Percentiles rank a stretch among this genome's conserved stretches.
Conservation (phyloP, 129 eudicot species). For the Lonicera japonica region DNA sequence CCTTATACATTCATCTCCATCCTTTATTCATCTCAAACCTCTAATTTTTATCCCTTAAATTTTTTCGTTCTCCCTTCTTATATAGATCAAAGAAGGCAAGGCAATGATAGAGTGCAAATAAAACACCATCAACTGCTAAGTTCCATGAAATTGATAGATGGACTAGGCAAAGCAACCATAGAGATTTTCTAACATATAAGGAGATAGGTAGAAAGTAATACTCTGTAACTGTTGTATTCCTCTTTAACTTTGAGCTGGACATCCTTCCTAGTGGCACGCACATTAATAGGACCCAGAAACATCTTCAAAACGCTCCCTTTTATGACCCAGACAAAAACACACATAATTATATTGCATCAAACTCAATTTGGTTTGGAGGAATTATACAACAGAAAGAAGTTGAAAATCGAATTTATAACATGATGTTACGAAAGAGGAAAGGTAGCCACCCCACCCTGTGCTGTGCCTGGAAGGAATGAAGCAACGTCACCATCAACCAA, state of each 20-base stretch:
- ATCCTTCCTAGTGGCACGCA: conserved; percentile 42
- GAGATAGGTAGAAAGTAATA: not conserved
- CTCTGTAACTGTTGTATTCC: conserved; percentile 40
- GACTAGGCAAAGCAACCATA: not conserved
- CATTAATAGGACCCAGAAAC: conserved; percentile 45
- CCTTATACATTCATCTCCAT: too few relatives aligned
- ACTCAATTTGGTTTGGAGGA: not conserved
- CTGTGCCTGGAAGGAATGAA: conserved; percentile 34
- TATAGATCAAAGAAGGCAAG: too few relatives aligned
- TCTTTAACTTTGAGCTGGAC: conserved; percentile 42
- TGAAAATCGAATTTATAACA: too few relatives aligned
- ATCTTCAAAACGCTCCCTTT: conserved; percentile 35
- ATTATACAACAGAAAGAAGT: too few relatives aligned
- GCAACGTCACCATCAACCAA: conserved; percentile 43
- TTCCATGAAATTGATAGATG: not conserved
- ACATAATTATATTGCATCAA: not conserved
- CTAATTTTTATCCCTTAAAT: not conserved
- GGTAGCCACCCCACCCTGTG: conserved; percentile 24
- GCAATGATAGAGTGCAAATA: not conserved
- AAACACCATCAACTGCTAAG: too few relatives aligned
- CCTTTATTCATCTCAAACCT: too few relatives aligned
- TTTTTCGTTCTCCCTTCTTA: too few relatives aligned
- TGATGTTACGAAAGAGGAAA: too few relatives aligned
- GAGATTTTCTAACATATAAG: not conserved
- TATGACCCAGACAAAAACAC: not conserved